Conservation (phyloP, 441 rosid genomes). For the Pelargonium australe region DNA sequence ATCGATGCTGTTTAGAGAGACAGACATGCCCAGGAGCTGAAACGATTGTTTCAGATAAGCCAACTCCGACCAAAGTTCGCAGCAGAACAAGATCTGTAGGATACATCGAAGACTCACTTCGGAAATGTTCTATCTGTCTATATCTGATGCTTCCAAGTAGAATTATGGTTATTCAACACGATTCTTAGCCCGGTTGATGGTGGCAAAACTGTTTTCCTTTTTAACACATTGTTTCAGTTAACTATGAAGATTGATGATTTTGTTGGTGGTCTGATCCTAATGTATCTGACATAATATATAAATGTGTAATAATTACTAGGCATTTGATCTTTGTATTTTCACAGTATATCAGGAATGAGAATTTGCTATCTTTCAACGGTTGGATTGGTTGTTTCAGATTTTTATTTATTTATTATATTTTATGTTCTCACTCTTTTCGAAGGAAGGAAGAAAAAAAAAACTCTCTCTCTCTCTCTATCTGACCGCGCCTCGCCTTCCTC, state of each 20-base stretch:
- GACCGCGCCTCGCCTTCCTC: too few relatives aligned
- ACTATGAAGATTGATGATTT: conserved; percentile 17
- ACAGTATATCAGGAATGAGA: conserved; percentile 1
- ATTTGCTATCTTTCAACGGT: not conserved
- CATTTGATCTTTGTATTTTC: not conserved
- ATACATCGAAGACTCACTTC: not conserved
- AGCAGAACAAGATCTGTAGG: not conserved
- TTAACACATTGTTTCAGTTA: conserved; percentile 9
- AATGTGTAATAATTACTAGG: conserved; percentile 19
- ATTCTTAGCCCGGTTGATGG: conserved; percentile 9
- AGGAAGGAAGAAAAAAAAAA: too few relatives aligned
- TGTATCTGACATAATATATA: conserved; percentile 19
- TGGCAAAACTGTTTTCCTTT: conserved; percentile 4
- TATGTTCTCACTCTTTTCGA: too few relatives aligned
- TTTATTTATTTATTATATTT: not conserved
- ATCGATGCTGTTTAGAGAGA: not conserved
- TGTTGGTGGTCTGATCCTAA: conserved; percentile 21
- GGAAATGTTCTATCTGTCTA: too few relatives aligned
- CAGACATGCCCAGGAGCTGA: conserved; percentile 10
- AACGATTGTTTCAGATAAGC: not conserved
- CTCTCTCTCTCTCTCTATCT: too few relatives aligned
- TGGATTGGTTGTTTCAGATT: not conserved
- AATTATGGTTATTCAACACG: conserved; percentile 3
- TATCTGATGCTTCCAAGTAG: conserved; percentile 8
- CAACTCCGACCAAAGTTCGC: not conserved